Evolutionary conservation across 108 stramenopile species (phyloP).

Genomic region (Nannochloropsis gaditana): DNA sequence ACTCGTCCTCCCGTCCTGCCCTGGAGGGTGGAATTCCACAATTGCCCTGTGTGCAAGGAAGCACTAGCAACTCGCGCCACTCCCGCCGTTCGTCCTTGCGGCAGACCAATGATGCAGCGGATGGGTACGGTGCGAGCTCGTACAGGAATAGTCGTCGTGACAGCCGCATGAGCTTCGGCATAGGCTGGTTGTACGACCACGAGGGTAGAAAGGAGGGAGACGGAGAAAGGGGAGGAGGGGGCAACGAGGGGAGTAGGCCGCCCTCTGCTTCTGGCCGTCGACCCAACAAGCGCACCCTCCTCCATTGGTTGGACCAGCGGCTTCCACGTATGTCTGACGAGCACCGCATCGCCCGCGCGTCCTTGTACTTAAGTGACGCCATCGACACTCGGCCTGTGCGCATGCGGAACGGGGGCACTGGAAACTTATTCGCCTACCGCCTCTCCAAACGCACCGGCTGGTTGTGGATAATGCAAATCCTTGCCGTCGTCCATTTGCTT

Average conservation of each 20-base stretch:
- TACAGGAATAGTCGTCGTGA: not conserved
- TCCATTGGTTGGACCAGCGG: not conserved
- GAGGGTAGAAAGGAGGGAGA: not conserved
- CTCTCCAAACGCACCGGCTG: not conserved
- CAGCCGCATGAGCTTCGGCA: not conserved
- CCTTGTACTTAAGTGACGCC: not conserved
- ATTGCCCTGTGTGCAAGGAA: not conserved
- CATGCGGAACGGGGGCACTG: not conserved
- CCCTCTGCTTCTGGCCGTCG: not conserved
- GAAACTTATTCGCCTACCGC: not conserved
- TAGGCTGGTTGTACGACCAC: not conserved
- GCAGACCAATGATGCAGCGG: not conserved
- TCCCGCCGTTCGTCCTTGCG: not conserved
- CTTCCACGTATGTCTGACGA: not conserved
- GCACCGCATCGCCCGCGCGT: not conserved
- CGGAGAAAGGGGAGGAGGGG: not conserved
- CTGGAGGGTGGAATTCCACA: not conserved
- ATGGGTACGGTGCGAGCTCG: not conserved
- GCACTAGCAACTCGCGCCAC: not conserved
- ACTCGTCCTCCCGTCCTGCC: not conserved
- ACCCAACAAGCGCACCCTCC: not conserved
- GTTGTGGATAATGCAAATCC: not conserved
- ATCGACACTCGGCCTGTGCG: slow-evolving; percentile 7
- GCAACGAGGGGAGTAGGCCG: not conserved
- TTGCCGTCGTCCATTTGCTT: not conserved